Base-by-base conservation (phyloP, 1,284 basidiomycete genomes). In the Sporisorium scitamineum region DNA sequence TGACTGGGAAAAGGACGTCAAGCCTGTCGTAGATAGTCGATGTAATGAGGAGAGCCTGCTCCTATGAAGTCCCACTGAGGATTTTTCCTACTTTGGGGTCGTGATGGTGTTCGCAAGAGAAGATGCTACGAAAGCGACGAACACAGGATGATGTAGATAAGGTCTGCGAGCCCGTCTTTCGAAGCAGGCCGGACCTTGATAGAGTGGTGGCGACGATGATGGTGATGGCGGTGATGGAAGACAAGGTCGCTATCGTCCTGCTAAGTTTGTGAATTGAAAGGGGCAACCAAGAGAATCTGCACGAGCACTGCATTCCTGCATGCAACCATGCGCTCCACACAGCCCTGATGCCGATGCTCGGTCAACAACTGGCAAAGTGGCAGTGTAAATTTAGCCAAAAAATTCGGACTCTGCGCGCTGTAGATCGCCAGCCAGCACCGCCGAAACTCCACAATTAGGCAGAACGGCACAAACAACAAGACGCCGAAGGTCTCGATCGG, bases 261-360 rank as follows among this genome's bases (percentile, higher is more conserved):
- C 16, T 8, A 22, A 26, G 47, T 5, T 18, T 29, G 27, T 16
- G 14, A 32, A 7, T 29, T 6, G 16, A 27, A 52, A 26, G 32
- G 16, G 41, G 26, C 41, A 22, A 37, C 37, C 13, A 29, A 13
- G 20, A 18, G 6, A 41, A 54, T 39, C 45, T 65, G 63, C 56
- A 54, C 32, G 45, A 66, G 57, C 63, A 66, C 63, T 14, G 63
- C 63, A 58, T 39, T 65, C 13, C 52, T 65, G 63, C 63, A 59
- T 59, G 37, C 26, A 59, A 22, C 18, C 34, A 37, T 24, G 34
- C 10, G 24, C 32, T 18, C n/a, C 11, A 44, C 41, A 57, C 44
- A 11, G 44, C 26, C 34, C 29, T 32, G 26, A 22, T 48, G 55
- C 55, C 47, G 48, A 18, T 50, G 24, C 5, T 8, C 55, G 55